Evolutionary conservation across 371 early-diverging fungal species (phyloP).

Genomic region (Smittium mucronatum): DNA sequence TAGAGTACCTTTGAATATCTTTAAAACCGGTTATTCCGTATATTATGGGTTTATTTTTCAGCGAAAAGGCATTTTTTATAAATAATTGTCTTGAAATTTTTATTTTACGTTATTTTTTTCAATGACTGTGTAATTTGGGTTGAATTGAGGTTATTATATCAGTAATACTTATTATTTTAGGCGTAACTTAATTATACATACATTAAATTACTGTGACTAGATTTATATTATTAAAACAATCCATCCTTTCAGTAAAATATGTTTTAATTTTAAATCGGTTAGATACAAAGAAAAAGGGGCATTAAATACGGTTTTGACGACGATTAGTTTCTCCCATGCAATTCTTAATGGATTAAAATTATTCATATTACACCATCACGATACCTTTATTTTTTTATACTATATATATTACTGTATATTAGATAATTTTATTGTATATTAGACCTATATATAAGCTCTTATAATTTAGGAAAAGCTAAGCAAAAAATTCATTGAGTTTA

Average conservation of each 20-base stretch:
- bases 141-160: background rate
- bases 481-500: too few species aligned
- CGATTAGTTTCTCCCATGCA: conserved; percentile 5
- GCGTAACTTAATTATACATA: background rate
- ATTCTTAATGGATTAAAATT: too few species aligned
- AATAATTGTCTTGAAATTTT: background rate
- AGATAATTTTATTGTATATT: too few species aligned
- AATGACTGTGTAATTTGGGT: background rate
- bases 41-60: background rate
- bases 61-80: background rate
- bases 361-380: too few species aligned
- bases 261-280: background rate
- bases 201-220: too few species aligned
- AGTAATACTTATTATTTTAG: background rate
- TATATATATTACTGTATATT: too few species aligned
- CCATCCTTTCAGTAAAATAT: background rate
- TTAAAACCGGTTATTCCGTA: background rate
- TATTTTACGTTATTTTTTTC: background rate
- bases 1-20: background rate
- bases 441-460: too few species aligned
- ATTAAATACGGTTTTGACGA: background rate
- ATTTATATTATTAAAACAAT: background rate
- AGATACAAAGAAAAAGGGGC: background rate
- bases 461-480: too few species aligned
- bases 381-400: too few species aligned